phyloP scores from a whole-genome alignment of 2,329 filamentous ascomycete species.

The Phoma sp. region DNA sequence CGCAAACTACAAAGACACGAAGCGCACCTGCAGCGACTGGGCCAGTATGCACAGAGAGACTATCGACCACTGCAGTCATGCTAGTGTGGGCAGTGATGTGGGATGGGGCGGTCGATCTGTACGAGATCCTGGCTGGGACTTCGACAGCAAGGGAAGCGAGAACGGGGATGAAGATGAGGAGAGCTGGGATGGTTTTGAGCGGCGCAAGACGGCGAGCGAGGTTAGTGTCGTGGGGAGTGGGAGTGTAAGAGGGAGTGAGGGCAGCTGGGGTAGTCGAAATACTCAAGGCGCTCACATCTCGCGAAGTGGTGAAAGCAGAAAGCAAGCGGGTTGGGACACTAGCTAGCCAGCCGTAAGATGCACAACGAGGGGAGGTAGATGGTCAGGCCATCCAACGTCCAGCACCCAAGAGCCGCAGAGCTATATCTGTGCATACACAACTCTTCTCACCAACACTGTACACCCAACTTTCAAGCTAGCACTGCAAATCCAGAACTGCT shows the following conservation, averaged over 20 bases:
- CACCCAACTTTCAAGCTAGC: too few species aligned
- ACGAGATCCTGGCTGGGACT: conserved; percentile 1
- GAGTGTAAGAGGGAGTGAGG: too few species aligned
- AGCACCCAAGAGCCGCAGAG: too few species aligned
- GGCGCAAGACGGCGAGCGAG: conserved; percentile 26
- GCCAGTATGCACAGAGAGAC: neutral
- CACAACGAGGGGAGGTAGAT: too few species aligned
- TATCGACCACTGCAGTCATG: neutral
- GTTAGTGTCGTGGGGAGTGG: conserved; percentile 21
- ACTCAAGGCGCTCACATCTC: too few species aligned
- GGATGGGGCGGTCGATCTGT: neutral
- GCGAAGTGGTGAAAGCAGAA: too few species aligned
- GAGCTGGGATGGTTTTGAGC: conserved; percentile 32
- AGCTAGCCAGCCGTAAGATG: too few species aligned
- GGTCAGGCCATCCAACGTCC: too few species aligned
- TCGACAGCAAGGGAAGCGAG: neutral
- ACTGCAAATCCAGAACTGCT: too few species aligned
- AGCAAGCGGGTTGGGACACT: too few species aligned
- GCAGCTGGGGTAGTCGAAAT: conserved; percentile 6
- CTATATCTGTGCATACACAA: too few species aligned
- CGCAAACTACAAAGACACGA: neutral
- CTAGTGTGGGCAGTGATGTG: neutral
- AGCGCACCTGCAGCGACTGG: neutral
- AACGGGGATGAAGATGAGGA: neutral
- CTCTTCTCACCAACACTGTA: too few species aligned